phyloP scores from a whole-genome alignment of 495 filamentous ascomycete species.

The Pseudevernia furfuracea region DNA sequence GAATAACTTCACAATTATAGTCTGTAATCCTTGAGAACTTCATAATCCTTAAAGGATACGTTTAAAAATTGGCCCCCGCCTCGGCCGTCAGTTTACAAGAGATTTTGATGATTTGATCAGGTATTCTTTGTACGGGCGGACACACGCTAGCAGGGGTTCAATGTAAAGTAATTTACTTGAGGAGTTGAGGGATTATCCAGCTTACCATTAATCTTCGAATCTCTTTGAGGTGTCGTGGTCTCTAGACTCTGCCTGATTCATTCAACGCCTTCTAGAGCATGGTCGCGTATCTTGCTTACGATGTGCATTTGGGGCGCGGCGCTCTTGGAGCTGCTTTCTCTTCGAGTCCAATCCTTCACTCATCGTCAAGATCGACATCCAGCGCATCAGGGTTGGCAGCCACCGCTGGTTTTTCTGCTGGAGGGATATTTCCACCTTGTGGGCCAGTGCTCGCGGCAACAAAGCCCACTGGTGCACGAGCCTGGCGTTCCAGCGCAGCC shows the following conservation, averaged over 20 bases:
- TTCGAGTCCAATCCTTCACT: conserved; percentile 17
- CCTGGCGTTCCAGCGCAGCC: conserved; percentile 82
- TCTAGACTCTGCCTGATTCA: not conserved
- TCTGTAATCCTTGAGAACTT: too few relatives aligned
- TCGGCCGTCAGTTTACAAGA: too few relatives aligned
- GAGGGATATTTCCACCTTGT: conserved; percentile 59
- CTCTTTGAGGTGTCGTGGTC: too few relatives aligned
- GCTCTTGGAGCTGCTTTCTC: not conserved
- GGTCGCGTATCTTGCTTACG: not conserved
- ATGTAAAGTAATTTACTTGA: too few relatives aligned
- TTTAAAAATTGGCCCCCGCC: too few relatives aligned
- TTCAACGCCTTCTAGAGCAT: not conserved
- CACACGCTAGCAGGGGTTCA: too few relatives aligned
- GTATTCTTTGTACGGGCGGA: too few relatives aligned
- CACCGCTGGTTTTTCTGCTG: conserved; percentile 39
- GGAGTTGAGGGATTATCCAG: too few relatives aligned
- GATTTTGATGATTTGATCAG: too few relatives aligned
- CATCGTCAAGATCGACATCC: conserved; percentile 54
- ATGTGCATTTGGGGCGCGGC: not conserved
- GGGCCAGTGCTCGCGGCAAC: conserved; percentile 77
- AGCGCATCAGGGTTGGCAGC: conserved; percentile 79
- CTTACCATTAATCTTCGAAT: too few relatives aligned
- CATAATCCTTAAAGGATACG: too few relatives aligned
- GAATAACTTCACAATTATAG: too few relatives aligned
- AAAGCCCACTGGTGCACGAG: conserved; percentile 81